Evolutionary conservation across 164 flowering plant genomes (phyloP).

Genomic region (Aristolochia californica): DNA sequence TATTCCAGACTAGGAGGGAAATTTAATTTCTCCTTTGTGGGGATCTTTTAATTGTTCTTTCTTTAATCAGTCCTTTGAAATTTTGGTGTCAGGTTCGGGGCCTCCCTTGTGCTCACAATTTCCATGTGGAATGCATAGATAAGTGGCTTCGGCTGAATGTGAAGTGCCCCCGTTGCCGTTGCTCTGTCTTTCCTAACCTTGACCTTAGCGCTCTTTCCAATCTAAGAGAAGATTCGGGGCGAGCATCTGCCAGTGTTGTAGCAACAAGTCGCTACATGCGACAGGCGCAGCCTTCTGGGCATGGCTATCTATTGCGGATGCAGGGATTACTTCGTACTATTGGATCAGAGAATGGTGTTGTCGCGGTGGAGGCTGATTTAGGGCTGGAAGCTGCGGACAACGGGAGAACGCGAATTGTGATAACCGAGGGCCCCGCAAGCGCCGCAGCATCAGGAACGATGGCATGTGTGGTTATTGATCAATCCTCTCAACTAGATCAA

Average conservation of each 20-base stretch:
- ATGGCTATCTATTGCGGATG: conserved; percentile 64
- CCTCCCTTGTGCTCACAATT: conserved; percentile 98
- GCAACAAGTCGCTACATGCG: conserved; percentile 43
- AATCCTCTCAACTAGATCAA: not conserved
- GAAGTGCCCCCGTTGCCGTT: conserved; percentile 94
- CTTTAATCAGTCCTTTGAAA: no score
- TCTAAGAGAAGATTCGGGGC: conserved; percentile 57
- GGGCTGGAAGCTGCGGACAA: conserved; percentile 43
- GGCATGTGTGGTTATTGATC: conserved; percentile 1
- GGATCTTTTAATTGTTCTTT: no score
- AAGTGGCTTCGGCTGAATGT: conserved; percentile 94
- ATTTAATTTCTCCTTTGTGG: no score
- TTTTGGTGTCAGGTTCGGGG: conserved; percentile 75
- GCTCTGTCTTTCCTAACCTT: conserved; percentile 91
- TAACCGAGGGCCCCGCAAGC: conserved; percentile 5
- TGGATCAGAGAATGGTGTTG: conserved; percentile 42
- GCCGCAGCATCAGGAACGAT: not conserved
- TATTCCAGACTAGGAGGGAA: no score
- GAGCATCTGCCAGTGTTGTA: conserved; percentile 34
- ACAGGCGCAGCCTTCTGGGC: conserved; percentile 50
- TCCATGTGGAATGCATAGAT: conserved; percentile 95
- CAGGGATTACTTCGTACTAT: conserved; percentile 68
- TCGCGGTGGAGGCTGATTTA: conserved; percentile 21
- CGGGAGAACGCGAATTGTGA: conserved; percentile 20
- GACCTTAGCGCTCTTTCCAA: conserved; percentile 87